phyloP scores from a whole-genome alignment of 1,139 yeast species.

The Diutina mesorugosa region DNA sequence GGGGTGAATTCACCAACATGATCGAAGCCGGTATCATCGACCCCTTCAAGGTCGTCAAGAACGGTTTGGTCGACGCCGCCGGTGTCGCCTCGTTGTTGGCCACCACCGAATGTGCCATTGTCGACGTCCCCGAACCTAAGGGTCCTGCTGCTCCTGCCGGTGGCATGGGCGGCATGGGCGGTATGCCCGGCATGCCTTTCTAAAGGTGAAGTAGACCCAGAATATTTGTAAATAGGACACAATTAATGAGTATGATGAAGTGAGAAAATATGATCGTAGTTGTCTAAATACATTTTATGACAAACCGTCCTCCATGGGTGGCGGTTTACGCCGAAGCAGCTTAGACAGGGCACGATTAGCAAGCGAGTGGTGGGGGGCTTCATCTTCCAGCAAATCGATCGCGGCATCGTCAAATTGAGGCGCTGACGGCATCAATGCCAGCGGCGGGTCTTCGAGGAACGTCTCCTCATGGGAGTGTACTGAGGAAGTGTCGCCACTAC shows the following conservation, averaged over 20 bases:
- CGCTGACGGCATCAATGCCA: not conserved
- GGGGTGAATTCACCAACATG: conserved; percentile 93
- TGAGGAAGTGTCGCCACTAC: not conserved
- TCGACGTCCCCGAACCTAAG: conserved; percentile 90
- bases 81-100: conserved; percentile 98
- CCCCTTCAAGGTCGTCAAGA: conserved; percentile 98
- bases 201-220: conserved; percentile 5
- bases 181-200: conserved; percentile 21
- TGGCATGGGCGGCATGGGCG: conserved; percentile 27
- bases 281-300: not conserved
- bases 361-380: not conserved
- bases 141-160: conserved; percentile 44
- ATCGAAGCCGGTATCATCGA: conserved; percentile 96
- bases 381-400: not conserved
- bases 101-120: conserved; percentile 97
- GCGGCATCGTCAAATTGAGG: not conserved
- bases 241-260: not conserved
- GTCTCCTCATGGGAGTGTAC: not conserved
- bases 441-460: not conserved
- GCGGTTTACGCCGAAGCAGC: not conserved
- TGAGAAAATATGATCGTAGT: not conserved
- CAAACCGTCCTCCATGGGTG: not conserved
- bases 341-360: not conserved
- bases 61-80: conserved; percentile 92
- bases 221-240: conserved; percentile 4